These are phyloP conservation scores for Cryptosporidium ryanae DNA, from an alignment of 169 alveolate species.

Conservation along the genomic window DNA sequence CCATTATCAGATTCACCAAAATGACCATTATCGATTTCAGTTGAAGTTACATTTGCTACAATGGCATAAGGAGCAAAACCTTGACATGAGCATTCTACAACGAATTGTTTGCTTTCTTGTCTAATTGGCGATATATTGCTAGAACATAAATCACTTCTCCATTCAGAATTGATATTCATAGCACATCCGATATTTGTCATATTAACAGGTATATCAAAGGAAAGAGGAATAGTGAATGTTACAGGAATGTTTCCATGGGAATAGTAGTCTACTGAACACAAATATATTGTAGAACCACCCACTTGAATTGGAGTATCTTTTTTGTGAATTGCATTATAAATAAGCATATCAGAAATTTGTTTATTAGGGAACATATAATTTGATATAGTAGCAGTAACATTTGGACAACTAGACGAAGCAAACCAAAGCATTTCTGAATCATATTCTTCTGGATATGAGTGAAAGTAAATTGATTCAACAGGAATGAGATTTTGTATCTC, in stretches of 20 bases:
- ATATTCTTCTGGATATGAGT: slow-evolving; percentile 65
- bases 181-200: slow-evolving; percentile 50
- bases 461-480: slow-evolving; percentile 58
- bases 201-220: slow-evolving; percentile 71
- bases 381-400: slow-evolving; percentile 52
- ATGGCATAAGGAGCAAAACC: slow-evolving; percentile 65
- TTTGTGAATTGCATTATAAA: slow-evolving; percentile 29
- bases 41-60: slow-evolving; percentile 16
- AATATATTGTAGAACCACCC: slow-evolving; percentile 42
- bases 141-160: slow-evolving; percentile 51
- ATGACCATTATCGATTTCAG: slow-evolving; percentile 28
- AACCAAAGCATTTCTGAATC: slow-evolving; percentile 44
- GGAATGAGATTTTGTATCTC: slow-evolving; percentile 14
- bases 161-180: slow-evolving; percentile 24
- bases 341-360: slow-evolving; percentile 23
- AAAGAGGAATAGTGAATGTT: slow-evolving; percentile 57
- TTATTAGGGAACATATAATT: slow-evolving; percentile 33
- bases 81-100: slow-evolving; percentile 52
- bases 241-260: slow-evolving; percentile 34
- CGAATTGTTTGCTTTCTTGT: slow-evolving; percentile 65
- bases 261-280: slow-evolving; percentile 64
- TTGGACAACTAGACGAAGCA: slow-evolving; percentile 45
- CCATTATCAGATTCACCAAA: slow-evolving; percentile 14
- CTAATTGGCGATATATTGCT: slow-evolving; percentile 59
- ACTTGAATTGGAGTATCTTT: slow-evolving; percentile 21